Evolutionary conservation across 768 basidiomycete genomes (phyloP).

Genomic region (Trametes cinnabarina): DNA sequence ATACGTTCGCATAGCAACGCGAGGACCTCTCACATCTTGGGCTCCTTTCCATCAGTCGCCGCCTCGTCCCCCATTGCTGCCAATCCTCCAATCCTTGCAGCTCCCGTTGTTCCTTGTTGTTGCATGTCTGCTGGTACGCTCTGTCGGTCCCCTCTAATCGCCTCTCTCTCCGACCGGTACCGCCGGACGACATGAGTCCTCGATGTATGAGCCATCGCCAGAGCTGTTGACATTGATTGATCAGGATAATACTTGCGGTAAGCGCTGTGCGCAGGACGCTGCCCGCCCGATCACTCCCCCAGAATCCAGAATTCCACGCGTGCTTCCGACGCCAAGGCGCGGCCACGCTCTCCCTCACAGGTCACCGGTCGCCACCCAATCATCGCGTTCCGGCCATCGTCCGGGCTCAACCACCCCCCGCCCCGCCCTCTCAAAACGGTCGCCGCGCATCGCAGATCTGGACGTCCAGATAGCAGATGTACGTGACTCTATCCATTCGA

Average conservation of each 20-base stretch:
- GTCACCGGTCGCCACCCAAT: too few species aligned
- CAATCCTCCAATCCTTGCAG: too few species aligned
- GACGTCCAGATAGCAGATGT: constrained; percentile 1
- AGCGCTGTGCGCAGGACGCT: too few species aligned
- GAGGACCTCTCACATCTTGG: neutral
- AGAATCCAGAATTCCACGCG: neutral
- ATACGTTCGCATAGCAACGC: constrained; percentile 16
- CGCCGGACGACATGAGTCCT: too few species aligned
- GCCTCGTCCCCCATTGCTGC: neutral
- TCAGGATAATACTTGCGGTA: too few species aligned
- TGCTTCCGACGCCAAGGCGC: neutral
- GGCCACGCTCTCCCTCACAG: too few species aligned
- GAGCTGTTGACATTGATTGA: neutral
- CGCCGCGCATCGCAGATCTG: neutral
- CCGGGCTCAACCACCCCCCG: too few species aligned
- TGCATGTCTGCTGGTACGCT: neutral
- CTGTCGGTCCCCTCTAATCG: too few species aligned
- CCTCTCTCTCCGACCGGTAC: too few species aligned
- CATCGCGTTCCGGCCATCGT: neutral
- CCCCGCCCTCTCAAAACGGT: neutral
- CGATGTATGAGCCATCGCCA: too few species aligned
- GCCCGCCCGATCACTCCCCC: constrained; percentile 1
- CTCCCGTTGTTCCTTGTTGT: neutral
- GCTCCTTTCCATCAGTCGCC: neutral
- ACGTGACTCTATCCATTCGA: too few species aligned